phyloP scores from a whole-genome alignment of 2,329 filamentous ascomycete species.

The Diaporthe nobilis region DNA sequence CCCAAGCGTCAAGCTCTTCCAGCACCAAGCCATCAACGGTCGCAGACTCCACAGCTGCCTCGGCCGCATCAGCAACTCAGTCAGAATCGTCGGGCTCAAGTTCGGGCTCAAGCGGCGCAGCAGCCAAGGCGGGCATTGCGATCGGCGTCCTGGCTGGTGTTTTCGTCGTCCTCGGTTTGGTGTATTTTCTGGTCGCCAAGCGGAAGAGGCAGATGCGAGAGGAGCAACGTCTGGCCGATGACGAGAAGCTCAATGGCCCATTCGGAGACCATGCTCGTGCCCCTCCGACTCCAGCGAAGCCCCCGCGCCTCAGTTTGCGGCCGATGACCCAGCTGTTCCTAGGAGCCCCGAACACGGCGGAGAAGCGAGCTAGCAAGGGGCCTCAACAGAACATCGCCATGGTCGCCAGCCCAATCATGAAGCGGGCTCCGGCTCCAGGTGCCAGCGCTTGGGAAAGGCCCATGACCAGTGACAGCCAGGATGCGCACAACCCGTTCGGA shows the following conservation, averaged over 20 bases:
- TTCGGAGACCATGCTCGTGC: slow-evolving; percentile 54
- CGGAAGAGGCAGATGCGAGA: slow-evolving; percentile 77
- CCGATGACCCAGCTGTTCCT: slow-evolving; percentile 89
- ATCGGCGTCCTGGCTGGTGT: slow-evolving; percentile 83
- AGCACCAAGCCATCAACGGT: slow-evolving; percentile 12
- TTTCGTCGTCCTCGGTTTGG: slow-evolving; percentile 74
- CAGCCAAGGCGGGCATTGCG: slow-evolving; percentile 83
- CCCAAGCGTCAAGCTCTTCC: not conserved
- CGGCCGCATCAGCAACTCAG: slow-evolving; percentile 43
- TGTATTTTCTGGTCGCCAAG: slow-evolving; percentile 79
- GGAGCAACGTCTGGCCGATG: slow-evolving; percentile 64
- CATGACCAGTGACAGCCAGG: slow-evolving; percentile 58
- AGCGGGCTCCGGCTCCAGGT: slow-evolving; percentile 52
- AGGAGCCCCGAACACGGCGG: slow-evolving; percentile 62
- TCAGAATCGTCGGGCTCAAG: slow-evolving; percentile 45
- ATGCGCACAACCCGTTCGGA: slow-evolving; percentile 80
- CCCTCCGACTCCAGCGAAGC: slow-evolving; percentile 63
- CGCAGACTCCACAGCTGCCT: slow-evolving; percentile 41
- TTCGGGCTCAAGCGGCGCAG: slow-evolving; percentile 50
- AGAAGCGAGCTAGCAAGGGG: slow-evolving; percentile 61
- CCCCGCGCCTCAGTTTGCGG: slow-evolving; percentile 87
- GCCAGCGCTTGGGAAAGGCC: slow-evolving; percentile 64
- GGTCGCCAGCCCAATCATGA: slow-evolving; percentile 47
- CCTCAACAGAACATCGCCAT: slow-evolving; percentile 52
- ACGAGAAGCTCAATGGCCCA: slow-evolving; percentile 73